Conservation (phyloP, 495 filamentous ascomycete species). For the Chlorociboria aeruginascens region DNA sequence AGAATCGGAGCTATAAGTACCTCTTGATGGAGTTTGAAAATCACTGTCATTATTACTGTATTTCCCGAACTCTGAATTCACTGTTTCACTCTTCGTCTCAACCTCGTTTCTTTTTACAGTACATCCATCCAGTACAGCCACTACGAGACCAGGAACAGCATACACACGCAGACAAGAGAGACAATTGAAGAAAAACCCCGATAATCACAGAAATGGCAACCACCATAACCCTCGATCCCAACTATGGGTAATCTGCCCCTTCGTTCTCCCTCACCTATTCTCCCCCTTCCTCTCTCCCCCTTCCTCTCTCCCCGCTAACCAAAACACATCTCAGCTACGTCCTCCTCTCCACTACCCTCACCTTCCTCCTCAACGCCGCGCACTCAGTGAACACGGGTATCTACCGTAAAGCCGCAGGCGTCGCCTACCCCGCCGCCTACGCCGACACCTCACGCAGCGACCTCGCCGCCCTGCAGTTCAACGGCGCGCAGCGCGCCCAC, state of each 20-base stretch:
- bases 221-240: slow-evolving; percentile 15
- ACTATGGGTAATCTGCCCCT: slow-evolving; percentile 13
- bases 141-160: no score
- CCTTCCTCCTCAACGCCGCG: slow-evolving; percentile 35
- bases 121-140: no score
- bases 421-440: slow-evolving; percentile 40
- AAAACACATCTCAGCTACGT: slow-evolving; percentile 26
- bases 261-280: not conserved
- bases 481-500: slow-evolving; percentile 50
- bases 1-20: no score
- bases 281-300: not conserved
- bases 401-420: slow-evolving; percentile 33
- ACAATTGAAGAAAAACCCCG: not conserved
- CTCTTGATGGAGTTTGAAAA: no score
- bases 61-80: not conserved
- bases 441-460: slow-evolving; percentile 32
- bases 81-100: not conserved
- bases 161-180: not conserved
- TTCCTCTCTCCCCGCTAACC: not conserved
- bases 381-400: slow-evolving; percentile 28
- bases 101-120: no score
- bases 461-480: slow-evolving; percentile 32
- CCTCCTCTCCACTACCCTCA: slow-evolving; percentile 34
- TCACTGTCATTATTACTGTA: not conserved
- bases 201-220: slow-evolving; percentile 14